These are phyloP conservation scores for Clavulina sp. DNA, from an alignment of 768 basidiomycete species.

Conservation along the genomic window DNA sequence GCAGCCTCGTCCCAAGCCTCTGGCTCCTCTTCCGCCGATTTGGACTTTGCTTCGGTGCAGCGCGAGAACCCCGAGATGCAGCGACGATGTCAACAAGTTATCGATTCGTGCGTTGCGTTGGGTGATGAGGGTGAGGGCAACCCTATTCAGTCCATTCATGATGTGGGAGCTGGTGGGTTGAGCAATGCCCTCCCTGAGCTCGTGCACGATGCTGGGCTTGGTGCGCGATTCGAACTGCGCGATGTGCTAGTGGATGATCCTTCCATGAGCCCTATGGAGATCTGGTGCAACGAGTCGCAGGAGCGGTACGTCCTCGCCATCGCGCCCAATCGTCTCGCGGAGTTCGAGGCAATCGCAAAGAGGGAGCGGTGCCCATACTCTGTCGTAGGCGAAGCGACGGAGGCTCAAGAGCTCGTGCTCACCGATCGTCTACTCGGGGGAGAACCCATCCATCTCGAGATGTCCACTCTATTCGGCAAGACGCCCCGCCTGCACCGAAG, in stretches of 20 bases:
- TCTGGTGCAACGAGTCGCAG: constrained; percentile 99
- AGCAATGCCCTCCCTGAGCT: constrained; percentile 95
- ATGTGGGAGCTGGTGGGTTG: constrained; percentile 92
- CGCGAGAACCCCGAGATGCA: constrained; percentile 98
- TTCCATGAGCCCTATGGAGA: constrained; percentile 98
- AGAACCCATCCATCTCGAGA: constrained; percentile 74
- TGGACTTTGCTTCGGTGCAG: constrained; percentile 97
- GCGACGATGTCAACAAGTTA: constrained; percentile 90
- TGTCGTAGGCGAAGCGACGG: constrained; percentile 74
- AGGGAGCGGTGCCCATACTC: constrained; percentile 91
- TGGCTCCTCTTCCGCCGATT: constrained; percentile 75
- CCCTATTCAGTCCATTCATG: constrained; percentile 92
- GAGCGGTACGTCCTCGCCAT: constrained; percentile 95
- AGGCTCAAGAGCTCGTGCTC: constrained; percentile 67
- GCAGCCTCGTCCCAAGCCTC: constrained; percentile 89
- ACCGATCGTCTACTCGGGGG: constrained; percentile 66
- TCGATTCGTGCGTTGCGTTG: constrained; percentile 67
- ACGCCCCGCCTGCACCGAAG: constrained; percentile 77
- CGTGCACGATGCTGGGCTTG: constrained; percentile 88
- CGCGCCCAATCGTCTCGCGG: constrained; percentile 31
- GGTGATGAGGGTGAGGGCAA: constrained; percentile 29
- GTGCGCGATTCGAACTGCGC: constrained; percentile 83
- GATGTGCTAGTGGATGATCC: constrained; percentile 83
- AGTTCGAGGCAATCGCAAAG: constrained; percentile 60
- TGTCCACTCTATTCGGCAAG: constrained; percentile 94